Evolutionary conservation across 176 grass and related monocot species (phyloP), one percentile per base, ranked within the genome.

Genomic region (Thinopyrum elongatum): DNA sequence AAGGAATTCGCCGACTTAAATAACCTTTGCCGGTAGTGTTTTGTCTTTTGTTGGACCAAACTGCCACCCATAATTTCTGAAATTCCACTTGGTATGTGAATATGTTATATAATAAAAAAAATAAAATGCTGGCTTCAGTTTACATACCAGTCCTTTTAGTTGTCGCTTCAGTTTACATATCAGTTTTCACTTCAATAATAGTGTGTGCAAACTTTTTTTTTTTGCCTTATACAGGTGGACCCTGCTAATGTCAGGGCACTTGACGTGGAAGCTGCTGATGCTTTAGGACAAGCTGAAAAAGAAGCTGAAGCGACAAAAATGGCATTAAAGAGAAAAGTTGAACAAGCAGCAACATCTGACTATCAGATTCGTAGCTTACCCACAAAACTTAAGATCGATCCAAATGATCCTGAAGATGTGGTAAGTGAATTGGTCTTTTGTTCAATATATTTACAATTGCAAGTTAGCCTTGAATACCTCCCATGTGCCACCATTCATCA

Each of bases 301-400:
- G 87, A 96, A 89, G 97, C 94, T 74, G 90, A 96, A 86, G 94
- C 90, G 74, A 97, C 97, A 15, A 91, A 81, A 87, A 88, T 94
- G 80, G 97, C 94, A 29, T 82, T 99, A 77, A 99, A 99, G 83
- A 96, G 94, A 82, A 99, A 99, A 79, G 94, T 99, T 83, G 94
- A 93, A 65, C 94, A 99, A 78, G 88, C 97, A 69, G 84, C 89
- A 77, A 90, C 92, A n/a, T 90, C 92, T 76, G 92, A 95, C 44
- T 99, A 96, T 74, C 94, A 99, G 84, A 79, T 82, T 26, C 90
- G 92, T 30, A 88, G 81, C 51, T 81, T 99, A 80, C 94, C 97
- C 31, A 60, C 94, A 34, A 99, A 99, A 89, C 92, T 96, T 86
- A 88, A 81, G n/a, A 96, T 99, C 4, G 97, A 99, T 78, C 94